Base-by-base conservation (phyloP, 345 rosid species). In the Populus alba region DNA sequence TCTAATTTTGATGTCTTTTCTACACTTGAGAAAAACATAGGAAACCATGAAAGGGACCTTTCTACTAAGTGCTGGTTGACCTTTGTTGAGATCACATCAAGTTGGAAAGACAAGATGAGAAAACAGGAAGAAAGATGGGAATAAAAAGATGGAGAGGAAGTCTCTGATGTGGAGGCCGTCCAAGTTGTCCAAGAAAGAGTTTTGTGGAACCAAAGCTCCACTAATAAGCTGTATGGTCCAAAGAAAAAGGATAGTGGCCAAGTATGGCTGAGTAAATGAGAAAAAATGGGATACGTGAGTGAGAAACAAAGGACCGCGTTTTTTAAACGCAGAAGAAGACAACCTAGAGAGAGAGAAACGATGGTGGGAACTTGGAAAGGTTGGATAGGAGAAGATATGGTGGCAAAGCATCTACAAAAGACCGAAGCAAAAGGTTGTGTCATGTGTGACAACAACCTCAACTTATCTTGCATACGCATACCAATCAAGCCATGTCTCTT, bases 321-420 rank as follows among this genome's bases (percentile, higher is more conserved):
- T 69, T 76, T 63, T 13, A 41, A n/a, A 81, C 81, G 85, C 87
- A 5, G 41, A 25, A 67, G 37, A 70, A 7, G 65, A 79, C 70
- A 53, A 51, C 62, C 20, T 13, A 29, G 17, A 23, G 45, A 59
- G 22, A 72, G 29, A 59, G 0, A 76, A 51, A 68, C 63, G 72
- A 35, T 62, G 69, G 74, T 57, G 20, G 31, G 39, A 55, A 75
- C 25, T 43, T 22, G 10, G 68, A 71, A 74, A 66, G 70, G 39
- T 61, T 71, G 71, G 71, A 75, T 27, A 27, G 53, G 77, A 59
- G 73, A 80, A 73, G 71, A 70, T 63, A 74, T 57, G 35, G 72
- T 68, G 82, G 77, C 66, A 71, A 78, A 75, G 79, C 75, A 79
- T 83, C 83, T 73, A 25, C 57, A 67, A 77, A 77, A 75, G 80